Evolutionary conservation across 2,329 filamentous ascomycete genomes (phyloP).

Genomic region (Claviceps citrina): DNA sequence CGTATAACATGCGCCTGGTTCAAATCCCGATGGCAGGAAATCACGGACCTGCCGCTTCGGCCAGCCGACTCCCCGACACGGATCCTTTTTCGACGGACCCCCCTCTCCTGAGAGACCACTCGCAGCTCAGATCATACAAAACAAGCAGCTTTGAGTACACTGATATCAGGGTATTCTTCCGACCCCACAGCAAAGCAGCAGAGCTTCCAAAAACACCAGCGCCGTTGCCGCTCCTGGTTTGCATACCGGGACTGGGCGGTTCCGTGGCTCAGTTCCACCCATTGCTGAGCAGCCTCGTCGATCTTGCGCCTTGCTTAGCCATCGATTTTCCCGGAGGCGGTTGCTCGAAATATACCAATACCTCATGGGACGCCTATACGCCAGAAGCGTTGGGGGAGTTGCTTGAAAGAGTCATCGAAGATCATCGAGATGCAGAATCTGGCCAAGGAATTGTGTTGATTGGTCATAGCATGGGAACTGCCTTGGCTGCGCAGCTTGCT

Average conservation of each 20-base stretch:
- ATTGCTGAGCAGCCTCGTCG: constrained; percentile 64
- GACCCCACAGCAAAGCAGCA: constrained; percentile 64
- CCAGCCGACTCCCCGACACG: constrained; percentile 7
- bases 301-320: constrained; percentile 64
- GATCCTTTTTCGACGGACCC: constrained; percentile 50
- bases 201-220: constrained; percentile 47
- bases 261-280: constrained; percentile 78
- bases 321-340: constrained; percentile 88
- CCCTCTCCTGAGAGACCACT: constrained; percentile 63
- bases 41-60: background rate
- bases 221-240: constrained; percentile 72
- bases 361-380: constrained; percentile 62
- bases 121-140: constrained; percentile 54
- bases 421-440: constrained; percentile 48
- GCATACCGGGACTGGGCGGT: constrained; percentile 86
- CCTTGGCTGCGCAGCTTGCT: constrained; percentile 58
- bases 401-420: constrained; percentile 57
- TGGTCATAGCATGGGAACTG: constrained; percentile 82
- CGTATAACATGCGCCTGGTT: background rate
- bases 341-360: constrained; percentile 57
- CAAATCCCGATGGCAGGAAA: constrained; percentile 1
- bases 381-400: constrained; percentile 61
- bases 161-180: constrained; percentile 67
- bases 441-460: constrained; percentile 64
- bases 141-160: constrained; percentile 57